Evolutionary conservation across 352 stramenopile species (phyloP).

Genomic region (Pythium scleroteichum): DNA sequence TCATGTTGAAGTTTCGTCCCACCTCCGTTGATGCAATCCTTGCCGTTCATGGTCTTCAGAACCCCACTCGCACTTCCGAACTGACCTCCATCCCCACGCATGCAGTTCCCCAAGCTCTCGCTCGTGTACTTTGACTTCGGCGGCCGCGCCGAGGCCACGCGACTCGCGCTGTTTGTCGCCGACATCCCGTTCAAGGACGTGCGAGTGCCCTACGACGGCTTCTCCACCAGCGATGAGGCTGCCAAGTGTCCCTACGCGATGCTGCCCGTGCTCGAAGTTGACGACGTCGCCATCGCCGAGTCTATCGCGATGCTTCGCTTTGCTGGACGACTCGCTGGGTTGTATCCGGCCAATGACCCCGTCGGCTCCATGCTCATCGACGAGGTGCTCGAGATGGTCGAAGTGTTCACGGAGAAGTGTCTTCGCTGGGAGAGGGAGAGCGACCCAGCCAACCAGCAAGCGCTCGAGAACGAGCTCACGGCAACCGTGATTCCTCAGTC

Average conservation of each 20-base stretch:
- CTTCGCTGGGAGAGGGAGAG: slow-evolving; percentile 24
- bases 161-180: slow-evolving; percentile 31
- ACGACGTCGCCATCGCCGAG: slow-evolving; percentile 27
- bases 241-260: slow-evolving; percentile 29
- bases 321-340: slow-evolving; percentile 26
- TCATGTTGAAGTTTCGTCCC: no score
- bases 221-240: slow-evolving; percentile 18
- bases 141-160: slow-evolving; percentile 30
- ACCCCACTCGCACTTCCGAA: not conserved
- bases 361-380: not conserved
- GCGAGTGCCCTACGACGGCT: slow-evolving; percentile 25
- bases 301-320: slow-evolving; percentile 36
- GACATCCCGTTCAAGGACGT: slow-evolving; percentile 39
- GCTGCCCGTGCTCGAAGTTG: slow-evolving; percentile 33
- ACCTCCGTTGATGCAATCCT: not conserved
- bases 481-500: slow-evolving; percentile 1
- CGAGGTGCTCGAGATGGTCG: slow-evolving; percentile 32
- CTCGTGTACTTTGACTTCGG: slow-evolving; percentile 39
- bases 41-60: not conserved
- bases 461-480: slow-evolving; percentile 13
- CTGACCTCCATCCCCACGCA: not conserved
- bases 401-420: slow-evolving; percentile 22
- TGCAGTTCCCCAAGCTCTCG: slow-evolving; percentile 12
- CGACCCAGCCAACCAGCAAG: slow-evolving; percentile 1
- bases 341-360: slow-evolving; percentile 30